phyloP scores from a whole-genome alignment of 345 rosid genomes.

The Arabidopsis thaliana region TAIR10.1 NC_003076.8:1121501-1122000 shows the following conservation, averaged over 20 bases:
- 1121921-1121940: conserved; percentile 4
- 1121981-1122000: conserved; percentile 17
- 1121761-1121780: background rate
- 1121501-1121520: conserved; percentile 31
- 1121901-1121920: background rate
- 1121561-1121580: conserved; percentile 52
- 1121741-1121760: conserved; percentile 14
- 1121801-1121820: background rate
- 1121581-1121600: conserved; percentile 44
- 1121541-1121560: conserved; percentile 43
- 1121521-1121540: conserved; percentile 44
- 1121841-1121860: background rate
- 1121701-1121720: conserved; percentile 9
- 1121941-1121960: conserved; percentile 20
- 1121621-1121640: background rate
- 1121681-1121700: background rate
- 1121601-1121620: conserved; percentile 13
- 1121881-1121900: background rate
- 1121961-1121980: background rate
- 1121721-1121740: background rate
- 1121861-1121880: too few species aligned
- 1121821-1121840: background rate
- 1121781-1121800: background rate
- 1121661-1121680: background rate
- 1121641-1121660: background rate